Evolutionary conservation across 192 early-diverging fungal species (phyloP).

Genomic region (Rhizoclosmatium globosum): DNA sequence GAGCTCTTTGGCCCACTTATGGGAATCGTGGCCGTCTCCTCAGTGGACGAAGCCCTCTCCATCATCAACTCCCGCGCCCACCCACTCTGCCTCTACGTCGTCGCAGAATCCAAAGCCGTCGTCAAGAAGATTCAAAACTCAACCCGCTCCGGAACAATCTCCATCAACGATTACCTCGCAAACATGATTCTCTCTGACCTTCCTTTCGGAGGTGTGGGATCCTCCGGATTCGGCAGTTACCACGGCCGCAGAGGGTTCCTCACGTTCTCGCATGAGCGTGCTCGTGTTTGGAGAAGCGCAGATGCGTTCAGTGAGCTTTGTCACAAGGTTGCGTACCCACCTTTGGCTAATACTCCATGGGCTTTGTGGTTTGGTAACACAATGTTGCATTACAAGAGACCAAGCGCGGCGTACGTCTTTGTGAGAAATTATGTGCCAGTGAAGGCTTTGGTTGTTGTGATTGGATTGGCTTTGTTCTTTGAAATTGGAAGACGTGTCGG

Average conservation of each 20-base stretch:
- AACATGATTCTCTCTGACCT: conserved; percentile 61
- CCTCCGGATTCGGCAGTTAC: conserved; percentile 87
- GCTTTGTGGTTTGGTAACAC: background rate
- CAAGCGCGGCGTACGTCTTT: background rate
- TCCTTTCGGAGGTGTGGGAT: conserved; percentile 92
- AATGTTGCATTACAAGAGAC: background rate
- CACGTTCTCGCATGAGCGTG: conserved; percentile 14
- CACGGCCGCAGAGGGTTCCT: conserved; percentile 78
- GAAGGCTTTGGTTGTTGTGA: background rate
- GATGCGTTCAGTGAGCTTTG: background rate
- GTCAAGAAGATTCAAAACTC: conserved; percentile 69
- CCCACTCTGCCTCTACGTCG: conserved; percentile 86
- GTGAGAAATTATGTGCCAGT: conserved; percentile 6
- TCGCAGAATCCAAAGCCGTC: conserved; percentile 58
- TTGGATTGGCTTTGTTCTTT: background rate
- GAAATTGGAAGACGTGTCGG: conserved; percentile 2
- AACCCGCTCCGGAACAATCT: conserved; percentile 78
- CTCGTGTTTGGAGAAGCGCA: background rate
- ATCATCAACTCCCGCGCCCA: conserved; percentile 56
- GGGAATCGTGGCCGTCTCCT: conserved; percentile 70
- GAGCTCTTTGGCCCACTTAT: conserved; percentile 95
- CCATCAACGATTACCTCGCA: conserved; percentile 84
- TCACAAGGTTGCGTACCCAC: conserved; percentile 2
- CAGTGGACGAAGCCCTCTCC: conserved; percentile 46
- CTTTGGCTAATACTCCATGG: background rate